Base-by-base conservation (phyloP, 2,329 filamentous ascomycete species). In the Fusarium sp. region DNA sequence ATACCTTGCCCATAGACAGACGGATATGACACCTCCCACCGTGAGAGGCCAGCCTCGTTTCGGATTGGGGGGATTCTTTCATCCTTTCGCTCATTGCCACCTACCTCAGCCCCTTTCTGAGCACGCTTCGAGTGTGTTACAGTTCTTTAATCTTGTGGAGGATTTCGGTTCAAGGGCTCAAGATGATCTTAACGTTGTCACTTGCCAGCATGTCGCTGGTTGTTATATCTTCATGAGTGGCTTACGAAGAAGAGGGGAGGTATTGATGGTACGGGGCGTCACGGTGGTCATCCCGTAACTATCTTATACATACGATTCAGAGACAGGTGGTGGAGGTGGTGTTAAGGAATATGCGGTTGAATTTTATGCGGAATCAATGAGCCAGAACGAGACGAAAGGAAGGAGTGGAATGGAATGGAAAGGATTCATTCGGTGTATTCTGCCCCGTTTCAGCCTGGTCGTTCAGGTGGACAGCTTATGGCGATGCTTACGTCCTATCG, bases 1-100 rank as follows among this genome's bases (percentile, higher is more conserved):
- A 84, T 84, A 84, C 83, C 82, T 83, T 75, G 75, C 76, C 76
- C 76, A 82, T 83, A 83, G 81, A 83, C 76, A 76, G 75, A 76
- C 73, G 75, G 74, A 76, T 74, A 73, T 51, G 71, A 72, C 53
- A 68, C 68, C 76, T 75, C 74, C 75, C 73, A 71, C 71, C 67
- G 70, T 67, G 75, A 75, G 73, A 73, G 71, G 73, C 71, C 72
- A 67, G 65, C 70, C 60, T 63, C 68, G 58, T 65, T 71, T 71
- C 69, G 68, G 71, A 73, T 58, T 72, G 71, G 63, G 72, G 71
- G 75, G 73, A 70, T 70, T 73, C 58, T 62, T 72, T 75, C 68
- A 75, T 73, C 67, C 71, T 68, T 71, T 70, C 76, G 67, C 73
- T 74, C 74, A 73, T 64, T 70, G 70, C 65, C 70, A 70, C 61